Evolutionary conservation across 169 alveolate species (phyloP), one percentile per base, ranked within the genome.

Genomic region (Eimeria acervulina): DNA sequence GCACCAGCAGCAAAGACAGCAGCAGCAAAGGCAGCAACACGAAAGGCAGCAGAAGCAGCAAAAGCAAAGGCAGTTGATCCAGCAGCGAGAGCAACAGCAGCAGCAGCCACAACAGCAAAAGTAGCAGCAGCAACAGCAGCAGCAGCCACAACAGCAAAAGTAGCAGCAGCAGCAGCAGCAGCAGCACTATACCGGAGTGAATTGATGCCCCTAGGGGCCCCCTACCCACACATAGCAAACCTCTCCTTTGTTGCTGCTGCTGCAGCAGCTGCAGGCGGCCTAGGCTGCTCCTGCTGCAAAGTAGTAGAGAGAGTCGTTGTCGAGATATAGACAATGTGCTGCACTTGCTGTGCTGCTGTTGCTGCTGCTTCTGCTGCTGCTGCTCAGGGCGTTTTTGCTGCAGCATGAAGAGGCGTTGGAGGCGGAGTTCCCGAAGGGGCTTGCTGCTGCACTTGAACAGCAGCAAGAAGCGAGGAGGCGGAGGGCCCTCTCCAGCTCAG

Each of bases 341-440:
- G 81, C 44, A 28, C 21, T 59, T 33, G 7, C 3, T 51, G 28
- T 55, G 40, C 66, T 55, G 66, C 66, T 55, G 66, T 19, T 55
- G 93, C 93, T 55, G 93, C 93, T 33, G 76, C 91, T 51, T 70
- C 40, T 51, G 78, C 93, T 84, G 90, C 93, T 38, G 93, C 26
- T 55, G 66, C 26, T 7, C 26, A 55, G 66, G 66, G 3, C 80
- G n/a, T 55, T 55, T n/a, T 40, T 84, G 93, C 52, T 55, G 93
- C 47, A 84, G 80, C 93, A 84, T 70, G 90, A 80, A 42, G 90
- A 80, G 90, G 90, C 68, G 36, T 33, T 80, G 47, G 26, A 42
- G 40, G 90, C 90, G 3, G 90, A 80, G 90, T 80, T 80, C 28
- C 90, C 90, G 12, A 21, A 33, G 70, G 90, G 90, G 23, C 17